phyloP scores from a whole-genome alignment of 78 protist genomes.

The Tieghemostelium lacteum region DNA sequence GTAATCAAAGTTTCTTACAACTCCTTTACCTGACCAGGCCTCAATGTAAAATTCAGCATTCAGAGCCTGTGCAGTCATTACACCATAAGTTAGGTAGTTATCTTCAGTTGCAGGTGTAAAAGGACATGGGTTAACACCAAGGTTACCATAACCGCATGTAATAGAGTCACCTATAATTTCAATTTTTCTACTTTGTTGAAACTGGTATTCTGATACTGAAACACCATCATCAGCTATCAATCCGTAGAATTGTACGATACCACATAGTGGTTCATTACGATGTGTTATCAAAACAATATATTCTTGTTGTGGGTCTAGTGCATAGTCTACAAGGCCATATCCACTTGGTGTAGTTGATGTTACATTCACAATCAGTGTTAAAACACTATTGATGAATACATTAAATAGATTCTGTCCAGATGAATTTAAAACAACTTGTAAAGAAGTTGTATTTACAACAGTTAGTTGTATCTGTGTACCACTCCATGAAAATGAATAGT shows the following conservation, averaged over 20 bases:
- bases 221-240: neutral
- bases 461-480: neutral
- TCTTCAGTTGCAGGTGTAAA: conserved; percentile 22
- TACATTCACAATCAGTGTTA: neutral
- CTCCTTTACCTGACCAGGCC: conserved; percentile 70
- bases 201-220: neutral
- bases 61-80: conserved; percentile 35
- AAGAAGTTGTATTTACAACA: neutral
- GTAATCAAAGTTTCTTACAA: conserved; percentile 42
- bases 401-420: neutral
- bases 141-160: conserved; percentile 70
- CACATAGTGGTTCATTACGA: conserved; percentile 18
- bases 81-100: conserved; percentile 18
- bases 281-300: neutral
- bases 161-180: conserved; percentile 82
- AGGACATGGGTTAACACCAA: conserved; percentile 38
- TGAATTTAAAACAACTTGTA: neutral
- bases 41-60: conserved; percentile 29
- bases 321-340: neutral
- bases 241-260: conserved; percentile 12
- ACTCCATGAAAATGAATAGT: conserved; percentile 21
- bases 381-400: no score
- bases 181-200: conserved; percentile 10
- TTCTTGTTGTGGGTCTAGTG: conserved; percentile 7
- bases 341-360: neutral